These are phyloP conservation scores for Serendipita sp. DNA, from an alignment of 768 basidiomycete species.

Conservation along the genomic window DNA sequence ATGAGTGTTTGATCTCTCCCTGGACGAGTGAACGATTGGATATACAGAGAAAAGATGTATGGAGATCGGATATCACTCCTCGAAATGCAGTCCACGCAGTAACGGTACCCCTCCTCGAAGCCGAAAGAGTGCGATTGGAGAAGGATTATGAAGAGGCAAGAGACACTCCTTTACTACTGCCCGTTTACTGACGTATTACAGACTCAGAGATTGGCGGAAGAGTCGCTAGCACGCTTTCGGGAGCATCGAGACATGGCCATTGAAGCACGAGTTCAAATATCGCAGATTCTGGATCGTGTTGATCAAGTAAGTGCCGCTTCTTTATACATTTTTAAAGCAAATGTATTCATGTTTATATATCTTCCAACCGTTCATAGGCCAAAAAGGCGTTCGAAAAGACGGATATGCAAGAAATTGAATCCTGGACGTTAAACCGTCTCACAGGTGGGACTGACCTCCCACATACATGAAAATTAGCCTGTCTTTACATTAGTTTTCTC, in stretches of 20 bases:
- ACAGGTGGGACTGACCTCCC: not conserved
- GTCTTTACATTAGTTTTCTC: not conserved
- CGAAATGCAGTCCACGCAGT: conserved; percentile 44
- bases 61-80: conserved; percentile 50
- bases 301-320: not conserved
- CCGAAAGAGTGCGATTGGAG: conserved; percentile 17
- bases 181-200: not conserved
- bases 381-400: not conserved
- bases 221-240: not conserved
- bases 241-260: not conserved
- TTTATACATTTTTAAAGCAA: no score
- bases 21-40: conserved; percentile 26
- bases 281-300: not conserved
- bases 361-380: not conserved
- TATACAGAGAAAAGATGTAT: conserved; percentile 34
- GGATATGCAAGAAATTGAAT: not conserved
- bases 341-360: no score
- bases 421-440: not conserved
- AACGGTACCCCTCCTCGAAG: conserved; percentile 40
- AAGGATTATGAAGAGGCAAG: not conserved
- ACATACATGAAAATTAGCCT: not conserved
- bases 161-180: not conserved
- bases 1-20: not conserved
- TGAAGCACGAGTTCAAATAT: not conserved
- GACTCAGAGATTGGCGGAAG: not conserved